Conservation (phyloP, 2,329 filamentous ascomycete genomes). For the Aspergillus pseudonomiae region DNA sequence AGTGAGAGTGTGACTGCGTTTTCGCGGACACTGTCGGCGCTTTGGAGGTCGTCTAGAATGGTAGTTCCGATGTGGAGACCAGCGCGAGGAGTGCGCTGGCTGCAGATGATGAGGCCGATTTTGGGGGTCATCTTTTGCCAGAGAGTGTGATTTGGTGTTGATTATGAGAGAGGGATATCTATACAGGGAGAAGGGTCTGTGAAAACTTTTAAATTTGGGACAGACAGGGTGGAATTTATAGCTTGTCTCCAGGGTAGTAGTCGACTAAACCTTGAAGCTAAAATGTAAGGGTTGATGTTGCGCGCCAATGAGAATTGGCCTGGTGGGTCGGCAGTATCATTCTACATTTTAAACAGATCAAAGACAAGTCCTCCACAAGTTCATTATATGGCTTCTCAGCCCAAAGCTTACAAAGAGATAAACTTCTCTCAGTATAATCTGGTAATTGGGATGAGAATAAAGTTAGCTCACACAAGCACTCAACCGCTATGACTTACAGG, state of each 20-base stretch:
- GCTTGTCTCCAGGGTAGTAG: not conserved
- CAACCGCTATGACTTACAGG: not conserved
- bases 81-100: conserved; percentile 34
- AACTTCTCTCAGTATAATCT: not conserved
- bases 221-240: not conserved
- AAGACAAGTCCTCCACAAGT: no score
- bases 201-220: not conserved
- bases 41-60: conserved; percentile 23
- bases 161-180: no score
- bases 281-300: not conserved
- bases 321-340: not conserved
- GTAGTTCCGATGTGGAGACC: conserved; percentile 33
- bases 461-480: not conserved
- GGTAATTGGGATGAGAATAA: not conserved
- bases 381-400: not conserved
- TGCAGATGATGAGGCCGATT: conserved; percentile 35
- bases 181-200: no score
- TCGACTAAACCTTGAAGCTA: not conserved
- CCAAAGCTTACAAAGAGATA: not conserved
- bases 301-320: not conserved
- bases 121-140: not conserved
- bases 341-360: no score
- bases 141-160: not conserved
- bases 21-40: not conserved
- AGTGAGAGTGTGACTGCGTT: not conserved